Evolutionary conservation across 306 rosid genomes (phyloP).

Genomic region (Prunus campanulata): DNA sequence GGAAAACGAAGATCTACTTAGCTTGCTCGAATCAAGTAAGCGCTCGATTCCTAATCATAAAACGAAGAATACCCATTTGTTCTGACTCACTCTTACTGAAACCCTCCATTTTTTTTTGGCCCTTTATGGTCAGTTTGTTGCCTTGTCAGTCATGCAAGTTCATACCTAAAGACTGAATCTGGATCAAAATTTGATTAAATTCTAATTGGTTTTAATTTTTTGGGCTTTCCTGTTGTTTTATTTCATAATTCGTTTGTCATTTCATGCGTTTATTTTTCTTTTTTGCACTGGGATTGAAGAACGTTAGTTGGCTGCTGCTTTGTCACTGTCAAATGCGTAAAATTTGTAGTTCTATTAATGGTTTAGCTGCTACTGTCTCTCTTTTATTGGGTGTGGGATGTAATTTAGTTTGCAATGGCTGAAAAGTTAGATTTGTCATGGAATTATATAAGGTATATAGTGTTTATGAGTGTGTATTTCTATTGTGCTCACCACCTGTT

Average conservation of each 20-base stretch:
- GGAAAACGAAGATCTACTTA: neutral
- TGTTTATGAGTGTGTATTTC: neutral
- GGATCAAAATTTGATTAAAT: neutral
- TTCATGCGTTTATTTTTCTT: neutral
- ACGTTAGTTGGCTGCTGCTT: neutral
- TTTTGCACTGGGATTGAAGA: neutral
- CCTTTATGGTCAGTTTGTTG: neutral
- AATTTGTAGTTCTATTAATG: neutral
- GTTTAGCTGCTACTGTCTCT: neutral
- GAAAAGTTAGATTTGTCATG: neutral
- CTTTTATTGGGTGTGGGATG: neutral
- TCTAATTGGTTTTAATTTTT: neutral
- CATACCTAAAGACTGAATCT: neutral
- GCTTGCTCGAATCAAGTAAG: constrained; percentile 13
- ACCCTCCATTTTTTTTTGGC: neutral
- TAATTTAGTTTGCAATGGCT: neutral
- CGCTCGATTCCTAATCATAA: neutral
- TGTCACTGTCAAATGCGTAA: neutral
- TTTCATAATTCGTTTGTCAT: neutral
- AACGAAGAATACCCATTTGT: neutral
- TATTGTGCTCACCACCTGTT: constrained; percentile 18
- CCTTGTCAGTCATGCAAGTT: neutral
- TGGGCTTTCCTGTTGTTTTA: neutral
- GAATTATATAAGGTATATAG: neutral
- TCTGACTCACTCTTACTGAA: neutral